Conservation (phyloP, 805 yeast species). For the Ogataea allantospora region DNA sequence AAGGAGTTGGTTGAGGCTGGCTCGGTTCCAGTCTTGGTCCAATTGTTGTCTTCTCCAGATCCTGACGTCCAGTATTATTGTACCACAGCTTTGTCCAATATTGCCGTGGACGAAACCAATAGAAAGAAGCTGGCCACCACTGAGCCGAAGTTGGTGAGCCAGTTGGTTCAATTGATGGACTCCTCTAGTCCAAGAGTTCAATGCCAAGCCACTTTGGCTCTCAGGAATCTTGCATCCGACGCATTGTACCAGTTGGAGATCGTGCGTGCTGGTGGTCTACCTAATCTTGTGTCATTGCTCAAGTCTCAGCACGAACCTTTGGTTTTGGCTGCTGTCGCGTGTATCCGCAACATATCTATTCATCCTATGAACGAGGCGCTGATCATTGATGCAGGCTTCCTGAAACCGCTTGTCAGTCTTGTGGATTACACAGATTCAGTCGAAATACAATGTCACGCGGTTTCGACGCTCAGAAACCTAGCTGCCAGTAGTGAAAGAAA, state of each 20-base stretch:
- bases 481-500: constrained; percentile 96
- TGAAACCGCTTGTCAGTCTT: constrained; percentile 83
- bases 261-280: constrained; percentile 92
- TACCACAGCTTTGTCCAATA: constrained; percentile 94
- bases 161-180: constrained; percentile 88
- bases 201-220: constrained; percentile 96
- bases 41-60: constrained; percentile 79
- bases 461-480: constrained; percentile 89
- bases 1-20: constrained; percentile 97
- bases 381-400: constrained; percentile 94
- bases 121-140: constrained; percentile 85
- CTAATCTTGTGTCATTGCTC: constrained; percentile 85
- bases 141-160: constrained; percentile 87
- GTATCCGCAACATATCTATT: constrained; percentile 94
- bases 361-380: constrained; percentile 95
- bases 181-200: constrained; percentile 92
- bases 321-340: constrained; percentile 95
- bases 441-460: constrained; percentile 98
- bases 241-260: constrained; percentile 94
- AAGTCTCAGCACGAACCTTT: constrained; percentile 90
- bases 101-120: constrained; percentile 93
- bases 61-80: constrained; percentile 98
- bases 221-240: constrained; percentile 94
- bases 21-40: constrained; percentile 93
- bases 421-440: constrained; percentile 85